Percentiles rank a stretch among this genome's conserved stretches.
Evolutionary conservation across 108 stramenopile genomes (phyloP).

Genomic region (Nitzschia putrida): DNA sequence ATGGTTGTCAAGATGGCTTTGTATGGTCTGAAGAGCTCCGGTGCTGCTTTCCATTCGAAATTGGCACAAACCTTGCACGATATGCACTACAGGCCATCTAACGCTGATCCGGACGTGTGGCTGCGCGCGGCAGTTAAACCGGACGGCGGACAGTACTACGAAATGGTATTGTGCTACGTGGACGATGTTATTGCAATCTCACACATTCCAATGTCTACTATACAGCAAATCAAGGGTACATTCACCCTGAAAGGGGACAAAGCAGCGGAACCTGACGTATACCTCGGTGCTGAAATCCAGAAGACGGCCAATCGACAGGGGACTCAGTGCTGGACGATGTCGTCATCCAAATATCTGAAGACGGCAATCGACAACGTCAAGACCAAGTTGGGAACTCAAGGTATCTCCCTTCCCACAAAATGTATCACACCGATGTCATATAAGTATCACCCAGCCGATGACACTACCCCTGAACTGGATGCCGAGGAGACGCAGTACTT

Average conservation of each 20-base stretch:
- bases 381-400: background rate
- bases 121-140: background rate
- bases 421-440: background rate
- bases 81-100: background rate
- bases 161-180: conserved; percentile 16
- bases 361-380: background rate
- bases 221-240: background rate
- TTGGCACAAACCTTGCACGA: background rate
- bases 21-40: conserved; percentile 44
- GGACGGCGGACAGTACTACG: conserved; percentile 27
- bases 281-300: conserved; percentile 27
- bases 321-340: conserved; percentile 2
- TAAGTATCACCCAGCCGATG: conserved; percentile 37
- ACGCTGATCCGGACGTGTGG: conserved; percentile 6
- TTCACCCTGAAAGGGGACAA: conserved; percentile 29
- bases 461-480: conserved; percentile 16
- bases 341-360: conserved; percentile 7
- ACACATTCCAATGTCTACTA: background rate
- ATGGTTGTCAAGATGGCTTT: conserved; percentile 34
- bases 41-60: conserved; percentile 3
- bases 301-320: background rate
- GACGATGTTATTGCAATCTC: conserved; percentile 30
- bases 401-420: background rate
- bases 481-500: conserved; percentile 16
- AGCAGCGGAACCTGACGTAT: conserved; percentile 13